phyloP scores from a whole-genome alignment of 345 rosid genomes.

The Hibiscus mutabilis region DNA sequence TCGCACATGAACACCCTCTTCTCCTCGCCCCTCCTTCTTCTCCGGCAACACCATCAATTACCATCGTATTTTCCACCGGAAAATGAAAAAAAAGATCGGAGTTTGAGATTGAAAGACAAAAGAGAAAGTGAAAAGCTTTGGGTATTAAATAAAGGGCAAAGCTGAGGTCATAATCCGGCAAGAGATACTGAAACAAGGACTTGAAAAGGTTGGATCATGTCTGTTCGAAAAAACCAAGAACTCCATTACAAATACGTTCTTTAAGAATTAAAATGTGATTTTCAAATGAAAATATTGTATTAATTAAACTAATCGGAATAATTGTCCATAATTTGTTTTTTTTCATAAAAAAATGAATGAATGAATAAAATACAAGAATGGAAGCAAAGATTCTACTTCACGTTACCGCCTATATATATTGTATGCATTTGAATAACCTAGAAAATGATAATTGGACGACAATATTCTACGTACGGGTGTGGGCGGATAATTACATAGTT shows the following conservation, averaged over 20 bases:
- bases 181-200: not conserved
- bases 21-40: constrained; percentile 35
- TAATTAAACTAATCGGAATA: not conserved
- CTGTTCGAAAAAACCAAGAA: not conserved
- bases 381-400: not conserved
- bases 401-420: not conserved
- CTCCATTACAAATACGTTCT: not conserved
- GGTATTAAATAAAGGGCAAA: not conserved
- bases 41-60: not conserved
- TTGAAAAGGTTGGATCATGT: not conserved
- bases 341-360: not conserved
- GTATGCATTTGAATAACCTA: not conserved
- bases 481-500: not conserved
- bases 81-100: not conserved
- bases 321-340: not conserved
- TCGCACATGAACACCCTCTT: constrained; percentile 65
- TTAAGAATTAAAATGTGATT: not conserved
- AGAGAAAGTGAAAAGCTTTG: not conserved
- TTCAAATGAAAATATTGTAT: not conserved
- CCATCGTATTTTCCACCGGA: not conserved
- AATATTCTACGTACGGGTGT: not conserved
- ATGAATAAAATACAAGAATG: not conserved
- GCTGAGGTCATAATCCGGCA: not conserved
- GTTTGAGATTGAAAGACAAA: too few relatives aligned
- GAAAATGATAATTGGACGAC: not conserved